A percentile compares a stretch with the other conserved stretches of the same genome.
These are phyloP conservation scores for Acanthochlamys bracteata DNA, from an alignment of 106 monocot species.

Conservation along the genomic window DNA sequence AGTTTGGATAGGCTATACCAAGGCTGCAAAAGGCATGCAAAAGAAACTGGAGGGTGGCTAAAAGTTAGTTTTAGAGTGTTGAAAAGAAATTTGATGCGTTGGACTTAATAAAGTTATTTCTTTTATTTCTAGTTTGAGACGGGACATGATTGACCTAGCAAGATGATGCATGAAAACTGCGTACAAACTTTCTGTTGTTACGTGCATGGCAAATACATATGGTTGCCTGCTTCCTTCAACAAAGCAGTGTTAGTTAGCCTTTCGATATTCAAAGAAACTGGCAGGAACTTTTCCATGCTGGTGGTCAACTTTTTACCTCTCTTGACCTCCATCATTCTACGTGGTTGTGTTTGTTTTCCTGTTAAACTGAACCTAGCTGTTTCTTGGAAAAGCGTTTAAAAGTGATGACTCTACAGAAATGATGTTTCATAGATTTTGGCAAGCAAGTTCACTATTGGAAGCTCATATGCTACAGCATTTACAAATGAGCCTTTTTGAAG, in stretches of 20 bases:
- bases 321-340: too few species aligned
- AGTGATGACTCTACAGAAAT: too few species aligned
- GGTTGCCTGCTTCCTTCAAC: slow-evolving; percentile 73
- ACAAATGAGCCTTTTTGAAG: too few species aligned
- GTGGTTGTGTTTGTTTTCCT: too few species aligned
- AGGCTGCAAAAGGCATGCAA: slow-evolving; percentile 85
- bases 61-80: slow-evolving; percentile 33
- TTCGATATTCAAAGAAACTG: background rate
- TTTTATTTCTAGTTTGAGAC: slow-evolving; percentile 52
- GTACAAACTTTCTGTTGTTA: slow-evolving; percentile 55
- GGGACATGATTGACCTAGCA: slow-evolving; percentile 59
- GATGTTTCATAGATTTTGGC: too few species aligned
- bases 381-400: too few species aligned
- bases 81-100: background rate
- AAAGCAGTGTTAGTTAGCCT: slow-evolving; percentile 6
- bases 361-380: too few species aligned
- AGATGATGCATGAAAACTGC: slow-evolving; percentile 32
- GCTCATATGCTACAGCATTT: too few species aligned
- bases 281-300: too few species aligned
- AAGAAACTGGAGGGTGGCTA: slow-evolving; percentile 78
- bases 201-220: slow-evolving; percentile 56
- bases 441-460: too few species aligned
- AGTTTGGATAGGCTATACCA: slow-evolving; percentile 78
- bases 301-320: too few species aligned
- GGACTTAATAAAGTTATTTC: background rate